phyloP scores from a whole-genome alignment of 257 asterid species.

The Solanum chmielewskii region DNA sequence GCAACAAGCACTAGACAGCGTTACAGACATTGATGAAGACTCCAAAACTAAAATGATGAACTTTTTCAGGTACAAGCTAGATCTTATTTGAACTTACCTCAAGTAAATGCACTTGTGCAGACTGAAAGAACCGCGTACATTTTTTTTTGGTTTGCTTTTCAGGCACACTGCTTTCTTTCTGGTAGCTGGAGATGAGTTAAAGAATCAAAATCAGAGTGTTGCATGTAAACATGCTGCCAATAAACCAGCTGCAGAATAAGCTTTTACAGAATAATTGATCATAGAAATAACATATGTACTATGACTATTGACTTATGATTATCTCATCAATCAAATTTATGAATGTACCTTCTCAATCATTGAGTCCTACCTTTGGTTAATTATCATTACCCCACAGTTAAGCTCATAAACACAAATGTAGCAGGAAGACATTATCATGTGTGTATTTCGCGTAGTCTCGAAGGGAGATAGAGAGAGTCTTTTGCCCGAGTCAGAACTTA shows the following conservation, averaged over 20 bases:
- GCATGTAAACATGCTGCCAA: conserved; percentile 52
- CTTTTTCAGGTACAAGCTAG: conserved; percentile 55
- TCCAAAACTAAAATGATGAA: conserved; percentile 76
- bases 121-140: not conserved
- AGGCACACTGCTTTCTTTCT: conserved; percentile 97
- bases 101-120: not conserved
- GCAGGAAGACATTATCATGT: not conserved
- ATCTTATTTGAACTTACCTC: not conserved
- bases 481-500: not conserved
- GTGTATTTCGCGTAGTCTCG: not conserved
- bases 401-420: not conserved
- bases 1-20: conserved; percentile 69
- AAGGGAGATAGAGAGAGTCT: not conserved
- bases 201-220: conserved; percentile 41
- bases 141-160: not conserved
- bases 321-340: not conserved
- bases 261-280: not conserved
- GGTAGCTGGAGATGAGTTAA: conserved; percentile 85
- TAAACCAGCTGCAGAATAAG: conserved; percentile 28
- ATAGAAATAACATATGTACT: not conserved
- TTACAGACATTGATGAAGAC: conserved; percentile 52
- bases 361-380: not conserved
- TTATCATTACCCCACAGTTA: not conserved
- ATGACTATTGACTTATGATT: not conserved
- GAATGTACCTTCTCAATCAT: not conserved